Percentiles rank a stretch among this genome's conserved stretches.
Evolutionary conservation across 176 grass and related monocot genomes (phyloP).

Genomic region (Alloteropsis semialata): DNA sequence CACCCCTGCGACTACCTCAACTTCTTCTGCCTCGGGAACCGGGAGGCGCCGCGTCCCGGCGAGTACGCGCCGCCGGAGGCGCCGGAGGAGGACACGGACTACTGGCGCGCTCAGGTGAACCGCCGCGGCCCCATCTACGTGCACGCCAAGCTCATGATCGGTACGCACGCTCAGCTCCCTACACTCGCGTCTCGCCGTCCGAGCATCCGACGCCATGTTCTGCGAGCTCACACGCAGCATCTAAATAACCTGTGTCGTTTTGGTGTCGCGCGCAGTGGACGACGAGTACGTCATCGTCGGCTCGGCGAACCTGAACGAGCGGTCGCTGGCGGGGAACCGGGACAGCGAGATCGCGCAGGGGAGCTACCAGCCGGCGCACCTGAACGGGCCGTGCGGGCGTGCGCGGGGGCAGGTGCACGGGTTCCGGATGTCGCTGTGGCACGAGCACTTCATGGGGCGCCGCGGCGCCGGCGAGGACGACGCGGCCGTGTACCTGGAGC

Average conservation of each 20-base stretch:
- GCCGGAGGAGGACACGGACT: constrained; percentile 51
- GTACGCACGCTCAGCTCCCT: constrained; percentile 21
- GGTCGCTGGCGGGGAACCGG: constrained; percentile 81
- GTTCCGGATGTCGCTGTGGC: constrained; percentile 83
- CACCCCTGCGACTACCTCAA: constrained; percentile 92
- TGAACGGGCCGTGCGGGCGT: constrained; percentile 37
- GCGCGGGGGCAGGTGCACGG: constrained; percentile 54
- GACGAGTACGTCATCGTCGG: constrained; percentile 89
- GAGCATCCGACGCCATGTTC: no score
- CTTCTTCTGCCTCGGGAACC: constrained; percentile 91
- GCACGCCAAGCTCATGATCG: constrained; percentile 95
- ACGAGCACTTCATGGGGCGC: constrained; percentile 62
- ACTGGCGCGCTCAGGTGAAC: constrained; percentile 72
- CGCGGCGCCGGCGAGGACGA: background rate
- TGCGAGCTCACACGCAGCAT: no score
- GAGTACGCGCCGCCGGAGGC: constrained; percentile 55
- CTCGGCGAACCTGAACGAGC: constrained; percentile 91
- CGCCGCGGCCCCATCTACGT: constrained; percentile 75
- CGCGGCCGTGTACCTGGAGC: constrained; percentile 25
- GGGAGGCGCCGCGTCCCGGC: constrained; percentile 38
- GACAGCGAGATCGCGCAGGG: constrained; percentile 93
- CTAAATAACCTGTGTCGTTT: no score
- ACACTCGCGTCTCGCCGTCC: no score
- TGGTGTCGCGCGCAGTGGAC: constrained; percentile 58
- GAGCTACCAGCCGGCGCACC: constrained; percentile 80